Percentiles rank a stretch among this genome's conserved stretches.
Conservation (phyloP, 2,329 filamentous ascomycete species). For the Teratosphaeriaceae sp. region DNA sequence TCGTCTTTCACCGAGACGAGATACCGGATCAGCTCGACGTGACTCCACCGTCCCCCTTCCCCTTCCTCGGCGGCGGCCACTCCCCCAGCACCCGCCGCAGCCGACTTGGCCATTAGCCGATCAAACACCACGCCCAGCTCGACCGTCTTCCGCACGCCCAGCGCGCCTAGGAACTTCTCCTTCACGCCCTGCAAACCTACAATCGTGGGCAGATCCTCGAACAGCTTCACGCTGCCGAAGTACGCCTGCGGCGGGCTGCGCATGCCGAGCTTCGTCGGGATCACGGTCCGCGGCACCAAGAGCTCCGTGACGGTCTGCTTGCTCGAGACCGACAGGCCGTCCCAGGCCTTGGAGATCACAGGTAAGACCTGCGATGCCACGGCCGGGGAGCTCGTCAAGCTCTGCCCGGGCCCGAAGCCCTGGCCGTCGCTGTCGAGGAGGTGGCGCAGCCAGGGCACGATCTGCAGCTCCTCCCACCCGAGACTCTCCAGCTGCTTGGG, state of each 20-base stretch:
- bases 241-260: conserved; percentile 78
- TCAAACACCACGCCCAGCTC: conserved; percentile 92
- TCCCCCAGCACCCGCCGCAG: too few relatives aligned
- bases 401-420: conserved; percentile 55
- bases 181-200: conserved; percentile 72
- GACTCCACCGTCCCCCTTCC: conserved; percentile 66
- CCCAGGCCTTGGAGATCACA: conserved; percentile 85
- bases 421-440: conserved; percentile 62
- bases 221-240: conserved; percentile 87
- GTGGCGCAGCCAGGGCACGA: conserved; percentile 79
- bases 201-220: conserved; percentile 84
- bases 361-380: conserved; percentile 73
- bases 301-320: conserved; percentile 60
- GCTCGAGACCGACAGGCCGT: conserved; percentile 60
- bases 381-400: conserved; percentile 62
- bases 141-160: conserved; percentile 92
- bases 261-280: conserved; percentile 91
- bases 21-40: conserved; percentile 92
- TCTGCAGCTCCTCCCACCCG: conserved; percentile 78
- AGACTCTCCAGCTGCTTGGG: conserved; percentile 66
- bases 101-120: conserved; percentile 61
- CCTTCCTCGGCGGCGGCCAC: conserved; percentile 31
- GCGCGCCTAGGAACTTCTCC: conserved; percentile 74
- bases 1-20: conserved; percentile 83
- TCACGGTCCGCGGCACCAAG: conserved; percentile 62